phyloP scores from a whole-genome alignment of 306 rosid genomes.

The Boehmeria nivea region DNA sequence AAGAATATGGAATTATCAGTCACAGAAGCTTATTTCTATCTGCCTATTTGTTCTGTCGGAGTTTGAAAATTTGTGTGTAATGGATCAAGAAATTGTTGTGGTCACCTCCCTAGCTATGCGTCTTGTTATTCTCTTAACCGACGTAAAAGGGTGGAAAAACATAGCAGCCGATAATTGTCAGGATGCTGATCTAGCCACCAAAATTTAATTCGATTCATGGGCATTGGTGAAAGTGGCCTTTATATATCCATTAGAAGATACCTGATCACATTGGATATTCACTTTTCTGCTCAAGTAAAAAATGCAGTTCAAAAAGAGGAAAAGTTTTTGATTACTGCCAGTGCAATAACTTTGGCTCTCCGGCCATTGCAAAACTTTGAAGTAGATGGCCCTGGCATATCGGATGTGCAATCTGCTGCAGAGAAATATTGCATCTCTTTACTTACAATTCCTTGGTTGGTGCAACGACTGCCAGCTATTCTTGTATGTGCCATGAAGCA shows the following conservation, averaged over 20 bases:
- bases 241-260: constrained; percentile 65
- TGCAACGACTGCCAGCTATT: constrained; percentile 64
- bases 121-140: constrained; percentile 73
- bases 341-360: constrained; percentile 78
- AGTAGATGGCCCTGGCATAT: constrained; percentile 27
- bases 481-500: constrained; percentile 85
- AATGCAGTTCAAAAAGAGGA: constrained; percentile 47
- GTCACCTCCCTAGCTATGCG: constrained; percentile 72
- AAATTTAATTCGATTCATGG: constrained; percentile 59
- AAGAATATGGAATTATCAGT: constrained; percentile 73
- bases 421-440: constrained; percentile 52
- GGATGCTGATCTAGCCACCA: constrained; percentile 56
- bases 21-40: constrained; percentile 54
- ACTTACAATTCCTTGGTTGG: constrained; percentile 76
- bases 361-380: constrained; percentile 62
- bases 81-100: constrained; percentile 43
- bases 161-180: constrained; percentile 30
- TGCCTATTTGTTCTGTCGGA: constrained; percentile 62
- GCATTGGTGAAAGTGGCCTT: constrained; percentile 55
- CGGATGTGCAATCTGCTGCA: constrained; percentile 49
- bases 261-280: constrained; percentile 43
- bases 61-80: constrained; percentile 38
- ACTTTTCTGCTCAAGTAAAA: constrained; percentile 30
- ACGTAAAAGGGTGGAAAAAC: constrained; percentile 72
- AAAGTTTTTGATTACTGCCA: constrained; percentile 63